A percentile compares a stretch with the other conserved stretches of the same genome.
These are phyloP conservation scores for Crithidia thermophila DNA, from an alignment of 208 protist species.

Conservation along the genomic window DNA sequence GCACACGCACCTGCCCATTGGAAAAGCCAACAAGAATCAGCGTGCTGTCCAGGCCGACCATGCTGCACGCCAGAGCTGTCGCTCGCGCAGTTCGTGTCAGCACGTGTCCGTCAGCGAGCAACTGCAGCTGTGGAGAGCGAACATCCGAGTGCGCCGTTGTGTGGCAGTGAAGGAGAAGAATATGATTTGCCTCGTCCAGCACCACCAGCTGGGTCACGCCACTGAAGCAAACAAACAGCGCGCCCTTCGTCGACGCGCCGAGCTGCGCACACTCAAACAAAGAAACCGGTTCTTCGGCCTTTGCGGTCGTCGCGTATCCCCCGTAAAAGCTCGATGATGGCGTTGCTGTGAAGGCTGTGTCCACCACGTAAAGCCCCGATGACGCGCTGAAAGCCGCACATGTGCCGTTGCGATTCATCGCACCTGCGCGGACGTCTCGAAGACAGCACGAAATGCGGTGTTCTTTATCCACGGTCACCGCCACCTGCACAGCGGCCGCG, in stretches of 20 bases:
- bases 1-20: conserved; percentile 58
- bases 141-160: too few species aligned
- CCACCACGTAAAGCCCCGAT: conserved; percentile 9
- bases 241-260: conserved; percentile 20
- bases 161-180: conserved; percentile 24
- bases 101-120: conserved; percentile 73
- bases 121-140: too few species aligned
- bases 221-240: conserved; percentile 20
- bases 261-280: conserved; percentile 13
- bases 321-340: too few species aligned
- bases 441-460: conserved; percentile 11
- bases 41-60: conserved; percentile 36
- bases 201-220: conserved; percentile 13
- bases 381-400: conserved; percentile 8
- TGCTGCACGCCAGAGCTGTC: conserved; percentile 43
- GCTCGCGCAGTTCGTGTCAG: conserved; percentile 27
- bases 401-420: conserved; percentile 16
- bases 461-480: conserved; percentile 4
- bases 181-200: conserved; percentile 31
- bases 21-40: conserved; percentile 60
- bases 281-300: neutral
- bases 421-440: conserved; percentile 1
- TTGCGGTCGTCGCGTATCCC: neutral
- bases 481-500: neutral
- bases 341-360: neutral